Evolutionary conservation across 1,284 basidiomycete genomes (phyloP), one percentile per base, ranked within the genome.

Genomic region (Ceratobasidium sp.): DNA sequence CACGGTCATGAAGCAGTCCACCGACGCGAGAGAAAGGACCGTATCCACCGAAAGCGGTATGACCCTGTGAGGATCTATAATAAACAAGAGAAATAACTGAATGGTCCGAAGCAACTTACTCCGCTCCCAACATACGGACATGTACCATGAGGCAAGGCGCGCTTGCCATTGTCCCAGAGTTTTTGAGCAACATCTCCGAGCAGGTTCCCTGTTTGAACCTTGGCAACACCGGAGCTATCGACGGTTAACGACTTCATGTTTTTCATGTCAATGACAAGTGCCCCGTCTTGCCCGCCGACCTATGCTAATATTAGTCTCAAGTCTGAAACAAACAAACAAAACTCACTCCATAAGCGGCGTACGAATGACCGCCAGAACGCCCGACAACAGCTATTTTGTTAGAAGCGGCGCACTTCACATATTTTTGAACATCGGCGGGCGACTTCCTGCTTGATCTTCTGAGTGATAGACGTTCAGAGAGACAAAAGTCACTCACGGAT

Each of bases 321-420:
- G n/a, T 23, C n/a, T 28, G 23, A 10, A 33, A 66, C 64, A 26
- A 17, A 38, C 23, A 33, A 26, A 59, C n/a, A 57, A 61, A 9
- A 50, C 64, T 42, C 13, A 81, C 74, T 6, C 77, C 80, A 52
- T 79, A 81, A 3, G 77, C 80, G 33, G 79, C 79, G 44, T 80
- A 80, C 10, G 78, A 79, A 46, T 81, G 80, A 23, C 80, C 80
- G 3, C 80, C 80, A 12, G 80, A 81, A 38, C 80, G 70, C 4
- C 77, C 77, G 23, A 78, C 78, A 1, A 81, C 79, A 9, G 80
- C 54, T 17, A 78, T 46, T 0, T 68, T 73, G 13, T 33, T 65
- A 23, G 44, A 33, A 13, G 80, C 66, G n/a, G 67, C 80, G 66
- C 80, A 81, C 50, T 77, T 76, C 12, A 81, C 79, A 44, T 77